phyloP scores from a whole-genome alignment of 176 grass and related monocot genomes.

The Hordeum vulgare region DNA sequence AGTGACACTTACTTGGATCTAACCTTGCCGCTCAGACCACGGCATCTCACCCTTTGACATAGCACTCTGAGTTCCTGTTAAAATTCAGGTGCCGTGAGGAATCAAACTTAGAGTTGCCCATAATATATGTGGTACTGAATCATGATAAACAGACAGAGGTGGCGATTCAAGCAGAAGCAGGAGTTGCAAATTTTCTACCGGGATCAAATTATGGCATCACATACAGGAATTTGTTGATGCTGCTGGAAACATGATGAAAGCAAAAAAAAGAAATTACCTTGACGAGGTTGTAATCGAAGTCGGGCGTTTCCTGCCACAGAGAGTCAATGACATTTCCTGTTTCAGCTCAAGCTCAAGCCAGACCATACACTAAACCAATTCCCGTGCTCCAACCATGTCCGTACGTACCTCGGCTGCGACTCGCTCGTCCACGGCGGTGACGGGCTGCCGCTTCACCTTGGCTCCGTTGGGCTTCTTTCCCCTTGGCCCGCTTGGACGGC shows the following conservation, averaged over 20 bases:
- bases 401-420: conserved; percentile 54
- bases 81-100: no score
- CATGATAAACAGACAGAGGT: background rate
- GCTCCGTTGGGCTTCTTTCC: conserved; percentile 7
- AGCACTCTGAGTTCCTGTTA: conserved; percentile 65
- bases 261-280: conserved; percentile 50
- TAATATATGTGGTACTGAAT: background rate
- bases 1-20: conserved; percentile 59
- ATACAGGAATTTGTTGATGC: no score
- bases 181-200: background rate
- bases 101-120: background rate
- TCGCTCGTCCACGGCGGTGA: conserved; percentile 39
- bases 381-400: no score
- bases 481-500: conserved; percentile 15
- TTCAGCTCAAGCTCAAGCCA: conserved; percentile 1
- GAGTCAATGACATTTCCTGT: background rate
- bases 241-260: background rate
- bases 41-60: conserved; percentile 85
- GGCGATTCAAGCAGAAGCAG: background rate
- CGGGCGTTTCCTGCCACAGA: conserved; percentile 43
- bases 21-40: conserved; percentile 49
- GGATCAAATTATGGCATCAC: no score
- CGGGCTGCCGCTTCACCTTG: conserved; percentile 14
- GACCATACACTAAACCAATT: background rate
- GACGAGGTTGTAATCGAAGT: conserved; percentile 58